Base-by-base conservation (phyloP, 2,329 filamentous ascomycete species). In the Diaporthe vaccinii region DNA sequence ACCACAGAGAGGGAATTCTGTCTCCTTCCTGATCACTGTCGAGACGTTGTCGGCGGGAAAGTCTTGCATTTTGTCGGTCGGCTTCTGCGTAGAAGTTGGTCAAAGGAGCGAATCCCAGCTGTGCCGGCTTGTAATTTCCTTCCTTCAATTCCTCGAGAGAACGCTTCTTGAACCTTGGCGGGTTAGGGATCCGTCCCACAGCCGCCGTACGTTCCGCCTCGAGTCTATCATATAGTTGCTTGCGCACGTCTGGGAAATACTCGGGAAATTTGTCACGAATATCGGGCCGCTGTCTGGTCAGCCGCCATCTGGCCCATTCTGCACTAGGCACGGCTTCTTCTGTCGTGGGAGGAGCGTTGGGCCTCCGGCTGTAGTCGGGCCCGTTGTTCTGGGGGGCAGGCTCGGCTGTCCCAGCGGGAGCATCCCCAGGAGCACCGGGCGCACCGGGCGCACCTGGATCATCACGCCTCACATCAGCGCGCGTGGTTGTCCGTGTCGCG, bases 1-100 rank as follows among this genome's bases (percentile, higher is more conserved):
- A 76, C 73, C 74, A 76, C 25, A 75, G 61, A 20, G 61, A 51
- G 4, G 75, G 75, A 7, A 76, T 67, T 49, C 44, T 73, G 41
- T 73, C 75, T 22, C 68, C 31, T 5, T 76, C 75, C 22, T 34
- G 39, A 7, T 17, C 69, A 36, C 9, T 22, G 39, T 70, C 59
- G 25, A 62, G 49, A 39, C 65, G 51, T 57, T 70, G 41, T 36
- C 46, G 46, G 25, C 59, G 67, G 39, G 73, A 71, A 22, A 31
- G 73, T 15, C 22, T 67, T 15, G 39, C 65, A n/a, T 62, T 59
- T 22, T 55, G 46, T 10, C 3, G 55, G 51, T 65, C 58, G 61
- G 55, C 69, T 25, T 68, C 61, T 22, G 46, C 41, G 15, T 71
- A 39, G 17, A 72, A 58, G 3, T 44, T 22, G 46, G 25, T n/a